Percentiles rank a stretch among this genome's conserved stretches.
Conservation (phyloP, 1,284 basidiomycete species). For the Hortiboletus rubellus region DNA sequence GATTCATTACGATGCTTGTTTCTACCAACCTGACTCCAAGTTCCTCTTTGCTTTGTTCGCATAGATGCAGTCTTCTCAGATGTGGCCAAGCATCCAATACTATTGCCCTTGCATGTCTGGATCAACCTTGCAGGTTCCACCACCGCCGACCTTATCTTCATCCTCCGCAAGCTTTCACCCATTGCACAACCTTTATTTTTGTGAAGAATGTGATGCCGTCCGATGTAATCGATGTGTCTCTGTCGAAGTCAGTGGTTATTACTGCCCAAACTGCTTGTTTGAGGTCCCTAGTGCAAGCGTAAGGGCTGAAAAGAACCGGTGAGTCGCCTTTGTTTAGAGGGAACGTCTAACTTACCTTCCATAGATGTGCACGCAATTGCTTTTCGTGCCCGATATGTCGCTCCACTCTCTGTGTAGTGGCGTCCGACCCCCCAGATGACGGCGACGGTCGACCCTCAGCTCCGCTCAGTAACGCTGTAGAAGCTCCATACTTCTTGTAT, state of each 20-base stretch:
- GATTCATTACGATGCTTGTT: not conserved
- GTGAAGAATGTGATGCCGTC: slow-evolving; percentile 96
- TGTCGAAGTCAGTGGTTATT: slow-evolving; percentile 94
- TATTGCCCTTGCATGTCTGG: slow-evolving; percentile 67
- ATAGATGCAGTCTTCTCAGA: not conserved
- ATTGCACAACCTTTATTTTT: slow-evolving; percentile 89
- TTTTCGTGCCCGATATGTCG: slow-evolving; percentile 94
- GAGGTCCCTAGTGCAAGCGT: slow-evolving; percentile 97
- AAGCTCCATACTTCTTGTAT: slow-evolving; percentile 87
- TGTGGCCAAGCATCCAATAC: slow-evolving; percentile 52
- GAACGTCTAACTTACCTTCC: slow-evolving; percentile 8
- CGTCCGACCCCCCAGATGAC: slow-evolving; percentile 77
- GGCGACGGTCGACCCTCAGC: slow-evolving; percentile 52
- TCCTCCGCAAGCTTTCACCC: slow-evolving; percentile 79
- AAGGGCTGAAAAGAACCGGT: slow-evolving; percentile 93
- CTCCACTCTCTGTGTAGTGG: slow-evolving; percentile 84
- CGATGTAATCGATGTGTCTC: slow-evolving; percentile 91
- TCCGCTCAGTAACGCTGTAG: slow-evolving; percentile 60
- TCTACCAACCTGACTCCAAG: not conserved
- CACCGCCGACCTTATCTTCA: slow-evolving; percentile 72
- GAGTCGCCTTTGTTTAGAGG: slow-evolving; percentile 13
- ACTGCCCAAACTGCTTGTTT: slow-evolving; percentile 98
- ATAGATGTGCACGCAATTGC: slow-evolving; percentile 95
- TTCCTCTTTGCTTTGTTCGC: not conserved
- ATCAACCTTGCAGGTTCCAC: slow-evolving; percentile 57